phyloP scores from a whole-genome alignment of 768 basidiomycete species.

The Scleroderma citrinum region DNA sequence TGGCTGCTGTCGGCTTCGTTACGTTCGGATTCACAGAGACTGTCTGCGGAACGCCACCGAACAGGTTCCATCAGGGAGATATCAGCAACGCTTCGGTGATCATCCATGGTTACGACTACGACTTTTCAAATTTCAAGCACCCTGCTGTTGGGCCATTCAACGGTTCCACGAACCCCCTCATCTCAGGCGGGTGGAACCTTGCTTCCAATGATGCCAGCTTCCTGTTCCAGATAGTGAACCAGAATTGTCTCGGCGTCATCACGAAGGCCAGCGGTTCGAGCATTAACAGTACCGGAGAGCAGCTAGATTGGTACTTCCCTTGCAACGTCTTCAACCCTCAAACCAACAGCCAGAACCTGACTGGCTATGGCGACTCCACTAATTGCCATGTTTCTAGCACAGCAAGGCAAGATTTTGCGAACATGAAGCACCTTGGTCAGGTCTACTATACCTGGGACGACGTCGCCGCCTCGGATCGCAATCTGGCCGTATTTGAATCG shows the following conservation, averaged over 20 bases:
- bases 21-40: constrained; percentile 96
- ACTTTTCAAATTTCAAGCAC: constrained; percentile 83
- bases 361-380: constrained; percentile 55
- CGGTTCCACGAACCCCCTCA: constrained; percentile 79
- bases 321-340: constrained; percentile 87
- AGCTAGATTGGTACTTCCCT: constrained; percentile 94
- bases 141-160: constrained; percentile 68
- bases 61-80: constrained; percentile 74
- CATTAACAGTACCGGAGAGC: constrained; percentile 56
- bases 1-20: constrained; percentile 94
- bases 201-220: constrained; percentile 90
- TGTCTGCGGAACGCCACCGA: constrained; percentile 85
- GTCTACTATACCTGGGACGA: constrained; percentile 95
- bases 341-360: constrained; percentile 59
- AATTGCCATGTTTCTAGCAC: constrained; percentile 66
- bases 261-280: constrained; percentile 62
- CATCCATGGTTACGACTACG: constrained; percentile 93
- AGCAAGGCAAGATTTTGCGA: constrained; percentile 49
- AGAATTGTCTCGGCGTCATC: constrained; percentile 75
- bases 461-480: constrained; percentile 58
- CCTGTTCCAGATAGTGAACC: constrained; percentile 88
- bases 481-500: constrained; percentile 93
- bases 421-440: constrained; percentile 60
- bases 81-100: constrained; percentile 78
- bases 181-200: constrained; percentile 67